Percentiles rank a stretch among this genome's conserved stretches.
phyloP scores from a whole-genome alignment of 2,329 filamentous ascomycete species.

The Colletotrichum siamense region DNA sequence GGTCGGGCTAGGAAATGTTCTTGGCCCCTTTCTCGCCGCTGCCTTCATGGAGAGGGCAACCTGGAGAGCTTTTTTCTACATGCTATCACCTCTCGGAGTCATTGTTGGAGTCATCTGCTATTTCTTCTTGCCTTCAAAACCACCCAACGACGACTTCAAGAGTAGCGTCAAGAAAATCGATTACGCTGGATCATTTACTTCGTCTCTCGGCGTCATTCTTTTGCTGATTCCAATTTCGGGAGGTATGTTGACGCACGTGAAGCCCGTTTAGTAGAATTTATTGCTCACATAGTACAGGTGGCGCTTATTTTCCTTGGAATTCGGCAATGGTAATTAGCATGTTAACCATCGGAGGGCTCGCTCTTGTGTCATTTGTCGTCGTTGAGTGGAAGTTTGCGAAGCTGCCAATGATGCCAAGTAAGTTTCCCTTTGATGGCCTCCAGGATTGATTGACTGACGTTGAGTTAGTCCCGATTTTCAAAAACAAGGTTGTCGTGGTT shows the following conservation, averaged over 20 bases:
- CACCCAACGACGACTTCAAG: constrained; percentile 48
- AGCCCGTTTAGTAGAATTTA: too few relatives aligned
- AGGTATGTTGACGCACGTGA: constrained; percentile 31
- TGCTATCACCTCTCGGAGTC: constrained; percentile 55
- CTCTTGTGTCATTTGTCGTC: constrained; percentile 25
- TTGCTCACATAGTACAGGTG: constrained; percentile 19
- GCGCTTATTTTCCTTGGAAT: constrained; percentile 30
- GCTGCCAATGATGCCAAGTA: constrained; percentile 31
- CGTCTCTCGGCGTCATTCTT: constrained; percentile 61
- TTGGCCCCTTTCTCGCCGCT: constrained; percentile 50
- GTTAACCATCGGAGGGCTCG: constrained; percentile 24
- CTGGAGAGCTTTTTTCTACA: constrained; percentile 49
- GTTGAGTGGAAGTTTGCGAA: constrained; percentile 32
- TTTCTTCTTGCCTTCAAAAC: constrained; percentile 57
- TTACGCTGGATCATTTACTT: constrained; percentile 60
- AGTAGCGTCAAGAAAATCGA: constrained; percentile 62
- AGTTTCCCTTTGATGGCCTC: fast-evolving
- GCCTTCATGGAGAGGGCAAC: constrained; percentile 40
- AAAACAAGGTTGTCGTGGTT: constrained; percentile 54
- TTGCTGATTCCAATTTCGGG: constrained; percentile 69
- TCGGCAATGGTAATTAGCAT: constrained; percentile 30
- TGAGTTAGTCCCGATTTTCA: constrained; percentile 55
- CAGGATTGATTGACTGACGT: background rate
- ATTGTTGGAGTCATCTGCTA: constrained; percentile 49
- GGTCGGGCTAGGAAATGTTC: constrained; percentile 45